Evolutionary conservation across 768 basidiomycete genomes (phyloP), one percentile per base, ranked within the genome.

Genomic region (Russula virescens): DNA sequence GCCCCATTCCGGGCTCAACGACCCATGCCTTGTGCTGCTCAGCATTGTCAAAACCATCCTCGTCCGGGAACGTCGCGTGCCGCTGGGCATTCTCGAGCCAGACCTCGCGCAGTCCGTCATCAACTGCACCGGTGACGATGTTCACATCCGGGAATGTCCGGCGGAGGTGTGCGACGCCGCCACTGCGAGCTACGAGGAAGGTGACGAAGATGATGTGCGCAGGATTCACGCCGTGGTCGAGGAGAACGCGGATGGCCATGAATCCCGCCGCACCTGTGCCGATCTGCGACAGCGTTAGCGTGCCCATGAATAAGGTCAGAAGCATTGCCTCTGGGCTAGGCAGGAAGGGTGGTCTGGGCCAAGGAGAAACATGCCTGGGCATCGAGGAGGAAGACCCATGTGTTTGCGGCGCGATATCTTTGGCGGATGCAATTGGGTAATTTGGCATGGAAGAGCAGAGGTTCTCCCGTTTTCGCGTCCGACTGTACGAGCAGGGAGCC

Each of bases 401-500:
- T 77, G 34, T 89, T 76, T 63, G 78, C 73, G 3, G 94, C 93
- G 42, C 78, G 75, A 55, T 83, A 77, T 46, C 87, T 77, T 13
- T 81, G 74, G 43, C 91, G 88, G 56, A 98, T 73, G 70, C 78
- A 87, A 5, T 77, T 72, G 1, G 96, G 96, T 25, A 99, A 81
- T 76, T 84, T 84, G 58, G 82, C 80, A 69, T 96, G 89, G 55
- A 97, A 81, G 28, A 98, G 78, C 10, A 95, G 74, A 0, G 95
- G 94, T 70, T 99, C 97, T 28, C 93, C 94, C 4, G 89, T 87
- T 68, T 77, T 80, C 3, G 82, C 80, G 66, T 97, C 91, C 0
- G 91, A 89, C 72, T 98, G 96, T 45, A 99, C 89, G 42, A 99
- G 80, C 48, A 98, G 78, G 0, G 92, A 92, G 31, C 97, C 96